Base-by-base conservation (phyloP, 768 basidiomycete genomes). In the Pilatotrama ljubarskyi region DNA sequence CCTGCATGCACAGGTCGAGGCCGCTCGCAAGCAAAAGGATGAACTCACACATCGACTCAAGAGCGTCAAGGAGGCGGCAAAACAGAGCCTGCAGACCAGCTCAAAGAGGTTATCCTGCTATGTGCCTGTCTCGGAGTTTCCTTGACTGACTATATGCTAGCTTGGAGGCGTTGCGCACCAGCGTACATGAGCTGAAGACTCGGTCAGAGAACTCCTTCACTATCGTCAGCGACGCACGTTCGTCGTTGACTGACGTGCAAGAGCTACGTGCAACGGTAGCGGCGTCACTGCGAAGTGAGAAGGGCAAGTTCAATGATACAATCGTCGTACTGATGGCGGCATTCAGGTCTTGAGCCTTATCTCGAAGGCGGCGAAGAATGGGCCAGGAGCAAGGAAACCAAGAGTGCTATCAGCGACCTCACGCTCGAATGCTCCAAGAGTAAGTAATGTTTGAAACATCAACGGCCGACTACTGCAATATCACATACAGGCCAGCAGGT, bases 401-500 rank as follows among this genome's bases (percentile, higher is more conserved):
- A 51, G 25, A 25, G 20, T 6, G n/a, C 70, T 29, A 57, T 72
- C 8, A 51, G 47, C 37, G 58, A 55, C 3, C 58, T 72, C 7
- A 56, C 68, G 43, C 22, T 62, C 2, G 68, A 69, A 24, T 69
- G 63, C 60, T 37, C 57, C 0, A 65, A 63, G 26, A 62, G 71
- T 70, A 43, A 55, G 65, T 50, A 18, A 6, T 38, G 2, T 14
- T 25, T 5, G 7, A 26, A 43, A 26, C 13, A 17, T n/a, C 7
- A 17, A 0, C 15, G 32, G 29, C 22, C n/a, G n/a, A n/a, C 10
- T 36, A 36, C 14, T 46, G 5, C 18, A 10, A 49, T 50, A 17
- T 24, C 24, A 7, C 32, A 11, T 18, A 13, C 42, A 82, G 80
- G 78, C n/a, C 74, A 78, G 56, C 78, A 82, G 68, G 80, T 82